Evolutionary conservation across 768 basidiomycete species (phyloP).

Genomic region (Melanogaster broomeanus): DNA sequence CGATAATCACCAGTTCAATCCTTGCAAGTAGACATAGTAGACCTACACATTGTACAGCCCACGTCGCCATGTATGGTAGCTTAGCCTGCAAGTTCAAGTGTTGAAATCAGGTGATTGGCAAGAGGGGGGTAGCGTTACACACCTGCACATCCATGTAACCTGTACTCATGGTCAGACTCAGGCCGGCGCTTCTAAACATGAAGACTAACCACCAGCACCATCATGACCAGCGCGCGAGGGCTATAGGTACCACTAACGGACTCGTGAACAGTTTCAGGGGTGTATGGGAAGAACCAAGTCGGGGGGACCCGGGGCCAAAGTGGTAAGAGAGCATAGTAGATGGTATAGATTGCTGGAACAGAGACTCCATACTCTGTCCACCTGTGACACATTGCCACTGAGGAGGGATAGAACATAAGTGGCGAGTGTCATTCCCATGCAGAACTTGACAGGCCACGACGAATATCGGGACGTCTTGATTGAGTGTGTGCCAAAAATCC

Average conservation of each 20-base stretch:
- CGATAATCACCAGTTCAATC: background rate
- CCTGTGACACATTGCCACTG: slow-evolving; percentile 83
- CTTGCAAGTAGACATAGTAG: background rate
- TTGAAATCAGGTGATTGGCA: slow-evolving; percentile 26
- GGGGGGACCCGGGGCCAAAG: slow-evolving; percentile 43
- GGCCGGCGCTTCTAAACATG: background rate
- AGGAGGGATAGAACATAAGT: slow-evolving; percentile 64
- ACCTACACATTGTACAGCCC: slow-evolving; percentile 76
- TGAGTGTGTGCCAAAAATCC: slow-evolving; percentile 12
- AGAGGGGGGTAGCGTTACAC: background rate
- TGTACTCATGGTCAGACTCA: slow-evolving; percentile 14
- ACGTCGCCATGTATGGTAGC: slow-evolving; percentile 82
- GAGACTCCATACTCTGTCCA: slow-evolving; percentile 84
- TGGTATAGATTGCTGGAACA: slow-evolving; percentile 78
- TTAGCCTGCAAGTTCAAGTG: slow-evolving; percentile 44
- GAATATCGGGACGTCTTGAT: slow-evolving; percentile 36
- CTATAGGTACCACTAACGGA: slow-evolving; percentile 50
- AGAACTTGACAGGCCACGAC: slow-evolving; percentile 69
- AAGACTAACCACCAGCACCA: slow-evolving; percentile 58
- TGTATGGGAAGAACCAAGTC: slow-evolving; percentile 52
- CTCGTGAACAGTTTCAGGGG: slow-evolving; percentile 46
- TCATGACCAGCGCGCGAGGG: slow-evolving; percentile 74
- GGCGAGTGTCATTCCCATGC: slow-evolving; percentile 43
- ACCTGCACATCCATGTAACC: slow-evolving; percentile 66
- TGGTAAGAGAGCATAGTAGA: slow-evolving; percentile 80